Evolutionary conservation across 2,329 filamentous ascomycete species (phyloP), one percentile per base, ranked within the genome.

Genomic region (Stemphylium vesicarium): DNA sequence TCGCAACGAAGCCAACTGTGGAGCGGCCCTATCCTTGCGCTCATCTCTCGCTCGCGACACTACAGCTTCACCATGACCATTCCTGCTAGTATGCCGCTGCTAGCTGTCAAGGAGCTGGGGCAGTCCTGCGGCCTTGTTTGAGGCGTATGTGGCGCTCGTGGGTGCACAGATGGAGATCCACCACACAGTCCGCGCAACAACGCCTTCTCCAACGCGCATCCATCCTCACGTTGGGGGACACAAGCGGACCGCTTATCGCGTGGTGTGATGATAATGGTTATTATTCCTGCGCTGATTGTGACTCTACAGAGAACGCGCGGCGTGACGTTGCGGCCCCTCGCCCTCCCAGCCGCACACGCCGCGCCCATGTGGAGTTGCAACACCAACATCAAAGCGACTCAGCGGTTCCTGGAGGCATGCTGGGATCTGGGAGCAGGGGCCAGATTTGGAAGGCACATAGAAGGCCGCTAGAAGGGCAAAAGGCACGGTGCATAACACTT

Each of bases 81-180:
- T 65, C 47, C 44, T 67, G 62, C 60, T 67, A 62, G 62, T 55
- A 64, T 56, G 63, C 65, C 65, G 57, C 64, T 59, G 61, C 62
- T 63, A 60, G 59, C 59, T 60, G 60, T 62, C 62, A 60, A 57
- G 56, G 63, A 63, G 67, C 63, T 68, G 59, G 64, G 70, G 63
- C 66, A 68, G 47, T 66, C 60, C 56, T 68, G 67, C 69, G 66
- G 59, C 64, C 64, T 63, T 59, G 62, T 59, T 65, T 57, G 61
- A 66, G 69, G 65, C 66, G 66, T 69, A 60, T 63, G 68, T 72
- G 72, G 70, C 69, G 70, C 66, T 63, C 59, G 61, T 62, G 10
- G 26, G 54, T 61, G 54, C 59, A 57, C 65, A 68, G 58, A 64
- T 65, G 56, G 42, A 55, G 61, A 61, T 65, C 60, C 62, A 63